These are phyloP conservation scores for Glebionis coronaria DNA, from an alignment of 129 eudicot genomes.

Conservation along the genomic window DNA sequence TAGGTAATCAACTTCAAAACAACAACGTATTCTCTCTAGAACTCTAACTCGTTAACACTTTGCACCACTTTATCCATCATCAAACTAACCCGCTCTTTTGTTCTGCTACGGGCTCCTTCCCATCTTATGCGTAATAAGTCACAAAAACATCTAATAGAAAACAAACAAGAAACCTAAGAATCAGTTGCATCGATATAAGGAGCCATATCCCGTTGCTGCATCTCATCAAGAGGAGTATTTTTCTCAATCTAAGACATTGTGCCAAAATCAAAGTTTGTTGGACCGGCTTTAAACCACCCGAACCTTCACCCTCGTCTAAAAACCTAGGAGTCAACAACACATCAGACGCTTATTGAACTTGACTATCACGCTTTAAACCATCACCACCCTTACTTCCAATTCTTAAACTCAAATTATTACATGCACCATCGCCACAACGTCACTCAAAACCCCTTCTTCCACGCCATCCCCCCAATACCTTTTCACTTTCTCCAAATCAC, in stretches of 20 bases:
- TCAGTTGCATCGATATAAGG: constrained; percentile 91
- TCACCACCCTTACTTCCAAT: constrained; percentile 13
- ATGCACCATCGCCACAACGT: constrained; percentile 57
- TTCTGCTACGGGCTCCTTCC: constrained; percentile 85
- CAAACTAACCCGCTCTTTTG: constrained; percentile 84
- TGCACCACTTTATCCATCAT: constrained; percentile 89
- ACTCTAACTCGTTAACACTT: constrained; percentile 37
- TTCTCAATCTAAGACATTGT: constrained; percentile 68
- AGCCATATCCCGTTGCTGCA: constrained; percentile 89
- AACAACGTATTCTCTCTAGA: no score
- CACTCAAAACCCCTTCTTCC: constrained; percentile 48
- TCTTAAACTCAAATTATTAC: constrained; percentile 28
- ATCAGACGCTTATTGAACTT: constrained; percentile 64
- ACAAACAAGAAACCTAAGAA: constrained; percentile 65
- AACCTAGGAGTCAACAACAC: constrained; percentile 72
- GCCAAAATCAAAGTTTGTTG: constrained; percentile 85
- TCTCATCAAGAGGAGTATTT: constrained; percentile 62
- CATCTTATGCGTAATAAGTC: constrained; percentile 84
- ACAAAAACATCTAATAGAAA: constrained; percentile 59
- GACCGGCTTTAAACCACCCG: constrained; percentile 40
- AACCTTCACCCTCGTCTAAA: constrained; percentile 33
- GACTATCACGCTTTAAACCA: constrained; percentile 19
- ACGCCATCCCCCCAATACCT: constrained; percentile 54
- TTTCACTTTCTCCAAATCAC: constrained; percentile 42
- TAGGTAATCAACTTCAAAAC: no score